Evolutionary conservation across 306 rosid species (phyloP), one percentile per base, ranked within the genome.

Genomic region (Canavalia ensiformis): DNA sequence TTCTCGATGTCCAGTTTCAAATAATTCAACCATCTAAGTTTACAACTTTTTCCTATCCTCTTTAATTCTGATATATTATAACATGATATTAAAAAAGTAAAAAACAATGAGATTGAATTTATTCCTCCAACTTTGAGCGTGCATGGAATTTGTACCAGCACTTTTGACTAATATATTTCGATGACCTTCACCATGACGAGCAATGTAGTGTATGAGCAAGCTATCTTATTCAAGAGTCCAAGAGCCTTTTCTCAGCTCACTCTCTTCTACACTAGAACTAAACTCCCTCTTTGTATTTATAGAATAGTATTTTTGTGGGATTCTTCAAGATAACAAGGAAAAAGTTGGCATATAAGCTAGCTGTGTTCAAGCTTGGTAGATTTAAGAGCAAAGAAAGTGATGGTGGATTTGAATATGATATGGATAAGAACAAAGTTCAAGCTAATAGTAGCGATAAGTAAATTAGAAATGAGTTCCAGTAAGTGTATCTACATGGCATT

Each of bases 161-260:
- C 81, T 85, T 87, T 95, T 91, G 60, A 98, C 99, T 54, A 93
- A 79, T 78, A 85, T 76, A 63, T 93, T 95, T 98, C 99, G 93
- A 75, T 93, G 99, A 56, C 99, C 97, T 85, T 95, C 99, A 0
- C 98, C 99, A 74, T 95, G 94, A 68, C 83, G 88, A 68, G 92
- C 81, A 77, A 95, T 93, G 86, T 93, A 89, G 83, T 93, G 97
- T 60, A 86, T 93, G 76, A 95, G 97, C 11, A 87, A 77, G 52
- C 92, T 90, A 66, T 95, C 99, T 88, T 95, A 98, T 87, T 95
- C 97, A 77, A 93, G 90, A 42, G 97, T 93, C 99, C 99, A 95
- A 28, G 99, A 98, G 8, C 99, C 99, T 84, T 91, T 88, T 85
- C 97, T 89, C 35, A 93, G 81, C 46, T 83, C 95, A 77, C 6